phyloP scores from a whole-genome alignment of 2,329 filamentous ascomycete genomes.

The Calonectria multiphialidica region DNA sequence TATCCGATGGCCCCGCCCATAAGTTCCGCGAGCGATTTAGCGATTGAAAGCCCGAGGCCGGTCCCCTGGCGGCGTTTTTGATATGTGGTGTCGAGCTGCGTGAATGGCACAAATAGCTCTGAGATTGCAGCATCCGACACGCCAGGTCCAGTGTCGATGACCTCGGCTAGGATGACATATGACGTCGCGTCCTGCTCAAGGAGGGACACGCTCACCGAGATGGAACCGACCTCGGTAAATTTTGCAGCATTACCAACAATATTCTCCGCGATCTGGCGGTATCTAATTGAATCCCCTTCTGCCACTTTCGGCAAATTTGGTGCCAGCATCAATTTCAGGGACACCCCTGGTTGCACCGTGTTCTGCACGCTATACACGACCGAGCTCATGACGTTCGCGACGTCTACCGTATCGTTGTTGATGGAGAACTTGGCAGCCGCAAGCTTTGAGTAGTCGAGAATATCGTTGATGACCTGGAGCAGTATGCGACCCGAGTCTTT shows the following conservation, averaged over 20 bases:
- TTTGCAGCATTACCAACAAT: constrained; percentile 72
- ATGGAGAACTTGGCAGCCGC: constrained; percentile 71
- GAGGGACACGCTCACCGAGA: constrained; percentile 58
- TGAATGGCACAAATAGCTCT: constrained; percentile 68
- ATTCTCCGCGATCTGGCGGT: constrained; percentile 73
- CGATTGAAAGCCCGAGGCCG: constrained; percentile 68
- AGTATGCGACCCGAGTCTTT: constrained; percentile 70
- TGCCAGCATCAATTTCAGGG: constrained; percentile 57
- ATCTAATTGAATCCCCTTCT: constrained; percentile 69
- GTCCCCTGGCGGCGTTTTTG: constrained; percentile 67
- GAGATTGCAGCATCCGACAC: constrained; percentile 57
- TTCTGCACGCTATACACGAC: constrained; percentile 64
- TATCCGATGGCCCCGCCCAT: constrained; percentile 64
- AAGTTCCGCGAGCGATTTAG: constrained; percentile 66
- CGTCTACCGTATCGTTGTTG: constrained; percentile 62
- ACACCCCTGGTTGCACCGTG: constrained; percentile 58
- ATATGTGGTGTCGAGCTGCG: constrained; percentile 65
- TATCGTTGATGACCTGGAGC: constrained; percentile 73
- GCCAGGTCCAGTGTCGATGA: constrained; percentile 67
- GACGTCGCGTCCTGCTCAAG: constrained; percentile 54
- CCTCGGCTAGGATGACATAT: constrained; percentile 63
- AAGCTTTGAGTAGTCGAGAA: constrained; percentile 75
- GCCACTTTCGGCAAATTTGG: constrained; percentile 61
- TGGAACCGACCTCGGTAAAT: constrained; percentile 68
- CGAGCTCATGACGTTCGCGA: constrained; percentile 58